Percentiles rank a stretch among this genome's conserved stretches.
Evolutionary conservation across 31 red algal species (phyloP).

Genomic region (Asparagopsis taxiformis): DNA sequence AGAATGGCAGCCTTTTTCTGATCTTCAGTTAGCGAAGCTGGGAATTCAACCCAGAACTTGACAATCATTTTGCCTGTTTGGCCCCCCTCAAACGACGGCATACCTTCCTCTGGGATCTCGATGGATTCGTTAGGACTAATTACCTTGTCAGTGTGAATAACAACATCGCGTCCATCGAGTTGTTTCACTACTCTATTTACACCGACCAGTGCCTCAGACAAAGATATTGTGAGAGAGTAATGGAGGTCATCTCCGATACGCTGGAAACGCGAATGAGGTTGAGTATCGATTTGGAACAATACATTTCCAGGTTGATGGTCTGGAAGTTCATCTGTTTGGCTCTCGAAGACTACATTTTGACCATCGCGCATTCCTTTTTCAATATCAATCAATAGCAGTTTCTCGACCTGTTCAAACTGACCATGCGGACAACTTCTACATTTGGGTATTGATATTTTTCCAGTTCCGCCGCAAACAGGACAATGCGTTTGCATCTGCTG

Average conservation of each 20-base stretch:
- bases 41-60: slow-evolving; percentile 85
- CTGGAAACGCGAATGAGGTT: slow-evolving; percentile 58
- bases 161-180: slow-evolving; percentile 78
- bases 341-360: slow-evolving; percentile 71
- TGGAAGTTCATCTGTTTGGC: slow-evolving; percentile 86
- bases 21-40: slow-evolving; percentile 67
- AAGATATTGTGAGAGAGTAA: slow-evolving; percentile 56
- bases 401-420: slow-evolving; percentile 91
- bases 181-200: slow-evolving; percentile 71
- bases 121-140: slow-evolving; percentile 62
- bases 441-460: slow-evolving; percentile 70
- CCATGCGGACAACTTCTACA: slow-evolving; percentile 87
- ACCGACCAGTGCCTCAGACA: slow-evolving; percentile 86
- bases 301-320: slow-evolving; percentile 67
- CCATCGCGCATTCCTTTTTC: slow-evolving; percentile 81
- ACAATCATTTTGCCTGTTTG: slow-evolving; percentile 78
- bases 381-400: slow-evolving; percentile 81
- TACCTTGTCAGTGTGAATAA: slow-evolving; percentile 37
- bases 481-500: slow-evolving; percentile 87
- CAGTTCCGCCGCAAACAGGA: slow-evolving; percentile 70
- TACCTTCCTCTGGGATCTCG: slow-evolving; percentile 64
- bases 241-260: slow-evolving; percentile 78
- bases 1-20: slow-evolving; percentile 64
- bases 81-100: slow-evolving; percentile 48
- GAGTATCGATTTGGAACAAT: slow-evolving; percentile 60